Conservation (phyloP, 495 filamentous ascomycete genomes). For the Penicillium macrosclerotiorum region DNA sequence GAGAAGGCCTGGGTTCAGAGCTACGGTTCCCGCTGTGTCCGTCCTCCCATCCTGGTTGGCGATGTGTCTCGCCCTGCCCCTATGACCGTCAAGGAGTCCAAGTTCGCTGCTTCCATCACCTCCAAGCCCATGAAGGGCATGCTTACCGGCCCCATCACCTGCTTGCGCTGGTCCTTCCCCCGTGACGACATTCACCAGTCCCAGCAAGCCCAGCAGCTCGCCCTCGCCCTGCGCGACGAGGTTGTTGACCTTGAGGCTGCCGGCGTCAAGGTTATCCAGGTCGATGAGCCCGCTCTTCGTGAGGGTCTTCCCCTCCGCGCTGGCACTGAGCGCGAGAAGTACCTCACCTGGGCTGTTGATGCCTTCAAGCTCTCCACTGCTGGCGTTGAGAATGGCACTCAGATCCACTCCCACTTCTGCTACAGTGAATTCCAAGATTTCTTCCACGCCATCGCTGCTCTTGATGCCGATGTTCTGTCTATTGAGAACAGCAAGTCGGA, state of each 20-base stretch:
- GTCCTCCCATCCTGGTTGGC: constrained; percentile 96
- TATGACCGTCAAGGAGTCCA: constrained; percentile 99
- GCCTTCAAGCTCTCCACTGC: constrained; percentile 93
- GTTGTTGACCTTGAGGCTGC: constrained; percentile 95
- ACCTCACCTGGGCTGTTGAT: constrained; percentile 94
- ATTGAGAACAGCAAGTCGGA: constrained; percentile 99
- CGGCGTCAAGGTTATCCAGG: constrained; percentile 95
- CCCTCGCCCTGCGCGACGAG: constrained; percentile 96
- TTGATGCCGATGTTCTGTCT: constrained; percentile 95
- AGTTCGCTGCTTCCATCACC: constrained; percentile 93
- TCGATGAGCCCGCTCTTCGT: constrained; percentile 98
- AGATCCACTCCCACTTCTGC: constrained; percentile 99
- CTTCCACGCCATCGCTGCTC: constrained; percentile 98
- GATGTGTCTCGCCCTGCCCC: constrained; percentile 93
- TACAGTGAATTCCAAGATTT: constrained; percentile 99
- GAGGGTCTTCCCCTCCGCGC: constrained; percentile 96
- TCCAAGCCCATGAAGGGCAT: constrained; percentile 99
- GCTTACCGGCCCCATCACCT: constrained; percentile 98
- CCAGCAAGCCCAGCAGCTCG: constrained; percentile 96
- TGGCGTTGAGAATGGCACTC: constrained; percentile 87
- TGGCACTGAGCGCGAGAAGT: constrained; percentile 88
- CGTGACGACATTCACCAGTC: constrained; percentile 99
- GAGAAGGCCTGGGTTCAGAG: constrained; percentile 98
- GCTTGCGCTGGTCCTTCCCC: constrained; percentile 98
- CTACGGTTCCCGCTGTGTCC: constrained; percentile 97